Evolutionary conservation across 495 filamentous ascomycete genomes (phyloP), one percentile per base, ranked within the genome.

Genomic region (Aspergillus olivimuriae): DNA sequence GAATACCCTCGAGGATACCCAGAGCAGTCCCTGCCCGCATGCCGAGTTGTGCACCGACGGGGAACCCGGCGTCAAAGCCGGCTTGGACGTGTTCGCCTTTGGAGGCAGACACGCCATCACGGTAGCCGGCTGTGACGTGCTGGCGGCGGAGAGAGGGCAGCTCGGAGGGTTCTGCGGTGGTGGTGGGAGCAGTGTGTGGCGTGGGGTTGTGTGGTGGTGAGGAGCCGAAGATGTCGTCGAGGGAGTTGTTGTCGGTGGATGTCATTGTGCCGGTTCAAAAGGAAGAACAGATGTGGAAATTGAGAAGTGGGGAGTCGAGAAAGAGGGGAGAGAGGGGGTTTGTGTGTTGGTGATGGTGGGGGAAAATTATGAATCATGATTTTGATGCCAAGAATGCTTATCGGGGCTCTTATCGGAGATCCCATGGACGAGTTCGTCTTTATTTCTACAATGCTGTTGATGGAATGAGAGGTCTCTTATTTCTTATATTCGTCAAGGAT

Each of bases 11-110:
- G 15, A 94, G 47, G 6, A 83, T 65, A 1, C 89, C 89, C 4
- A 92, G 58, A 12, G 89, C 55, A 22, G 74, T 78, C 0, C 89
- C 89, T 0, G 79, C 82, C 1, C 74, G 70, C 52, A 83, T 66
- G 2, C 91, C 91, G 21, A 95, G 61, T 19, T 79, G 73, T 2
- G 87, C 89, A 23, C 91, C 92, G 2, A 95, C 70, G 1, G 72
- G 60, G 47, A 85, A 97, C 0, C 89, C 90, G 42, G 89, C 84
- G 58, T 97, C 92, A 56, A 97, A 96, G 5, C 92, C 91, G 14
- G 63, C 60, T 57, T 97, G 91, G 10, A 94, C 74, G 47, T 75
- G 76, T 37, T 70, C 51, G 11, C 70, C 65, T 61, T 95, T 96
- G 15, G 82, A 83, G 3, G 58, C 53, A 3, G 84, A 70, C 47